Percentiles rank a stretch among this genome's conserved stretches.
Evolutionary conservation across 2,329 filamentous ascomycete species (phyloP).

Genomic region (Xylaria sp.): DNA sequence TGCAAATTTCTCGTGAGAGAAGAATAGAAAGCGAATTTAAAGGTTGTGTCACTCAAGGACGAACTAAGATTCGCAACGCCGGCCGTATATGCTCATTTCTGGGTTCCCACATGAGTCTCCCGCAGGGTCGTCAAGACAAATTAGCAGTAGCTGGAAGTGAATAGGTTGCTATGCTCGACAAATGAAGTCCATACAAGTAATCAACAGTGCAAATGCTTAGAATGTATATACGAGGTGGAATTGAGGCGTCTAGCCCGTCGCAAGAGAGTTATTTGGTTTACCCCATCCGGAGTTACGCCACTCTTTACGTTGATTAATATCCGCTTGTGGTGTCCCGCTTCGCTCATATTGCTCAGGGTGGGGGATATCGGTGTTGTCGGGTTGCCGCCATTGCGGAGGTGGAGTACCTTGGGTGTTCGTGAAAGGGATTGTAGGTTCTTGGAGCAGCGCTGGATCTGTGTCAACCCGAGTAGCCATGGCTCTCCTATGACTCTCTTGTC

Average conservation of each 20-base stretch:
- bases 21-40: slow-evolving; percentile 37
- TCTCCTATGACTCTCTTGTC: slow-evolving; percentile 65
- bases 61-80: slow-evolving; percentile 47
- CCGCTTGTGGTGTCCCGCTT: slow-evolving; percentile 55
- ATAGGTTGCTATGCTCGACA: slow-evolving; percentile 34
- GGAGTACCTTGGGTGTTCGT: slow-evolving; percentile 59
- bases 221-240: slow-evolving; percentile 42
- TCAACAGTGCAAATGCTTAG: slow-evolving; percentile 38
- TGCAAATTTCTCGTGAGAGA: slow-evolving; percentile 31
- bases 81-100: slow-evolving; percentile 48
- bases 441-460: slow-evolving; percentile 79
- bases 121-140: slow-evolving; percentile 45
- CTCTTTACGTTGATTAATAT: slow-evolving; percentile 60
- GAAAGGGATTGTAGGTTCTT: slow-evolving; percentile 62
- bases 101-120: slow-evolving; percentile 44
- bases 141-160: slow-evolving; percentile 34
- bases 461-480: slow-evolving; percentile 75
- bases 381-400: slow-evolving; percentile 60
- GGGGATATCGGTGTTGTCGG: slow-evolving; percentile 57
- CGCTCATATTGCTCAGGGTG: slow-evolving; percentile 59
- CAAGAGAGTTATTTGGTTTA: slow-evolving; percentile 61
- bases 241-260: slow-evolving; percentile 52
- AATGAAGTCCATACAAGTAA: slow-evolving; percentile 38
- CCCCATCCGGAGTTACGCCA: slow-evolving; percentile 68
- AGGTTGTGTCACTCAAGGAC: slow-evolving; percentile 27